Evolutionary conservation across 768 basidiomycete genomes (phyloP), one percentile per base, ranked within the genome.

Genomic region (Gymnopilus junonius): DNA sequence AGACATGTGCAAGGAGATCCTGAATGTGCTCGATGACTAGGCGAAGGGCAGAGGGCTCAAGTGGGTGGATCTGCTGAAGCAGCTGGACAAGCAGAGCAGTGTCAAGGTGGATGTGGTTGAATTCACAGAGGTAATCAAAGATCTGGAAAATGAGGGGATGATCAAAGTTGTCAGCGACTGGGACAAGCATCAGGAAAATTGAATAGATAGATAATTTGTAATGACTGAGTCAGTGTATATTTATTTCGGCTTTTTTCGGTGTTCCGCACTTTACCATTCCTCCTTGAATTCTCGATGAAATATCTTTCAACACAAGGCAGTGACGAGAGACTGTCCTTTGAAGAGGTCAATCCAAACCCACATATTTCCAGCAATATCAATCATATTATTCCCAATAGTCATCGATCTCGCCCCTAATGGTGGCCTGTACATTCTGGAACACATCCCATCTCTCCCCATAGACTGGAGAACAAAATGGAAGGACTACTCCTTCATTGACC

Each of bases 401-500:
- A 89, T 93, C 15, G 97, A 97, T 63, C 90, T 99, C 42, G 96
- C 96, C 20, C 95, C 96, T n/a, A 89, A 99, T 69, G 94, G 96
- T 64, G 97, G 97, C 34, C 85, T 99, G 37, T 99, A 97, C 80
- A 97, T 99, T 71, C 97, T 97, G 7, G 86, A 87, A 67, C 73
- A 79, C 66, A 93, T 99, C 59, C 97, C 97, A 10, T 70, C 82
- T 8, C 85, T 98, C 4, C 97, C 97, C 4, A 59, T 74, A 37
- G 83, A 93, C 77, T 99, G 97, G 97, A 76, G 86, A 73, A 79
- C 83, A 0, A 79, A 81, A 57, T 99, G 97, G 97, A 78, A 80
- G 8, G 69, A 78, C 25, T 84, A 89, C 65, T 88, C 92, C 1
- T 99, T 98, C 75, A 82, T 89, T 35, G 86, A 96, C 27, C 88